Conservation (phyloP, 2,329 filamentous ascomycete genomes). For the Hypocrella siamensis region DNA sequence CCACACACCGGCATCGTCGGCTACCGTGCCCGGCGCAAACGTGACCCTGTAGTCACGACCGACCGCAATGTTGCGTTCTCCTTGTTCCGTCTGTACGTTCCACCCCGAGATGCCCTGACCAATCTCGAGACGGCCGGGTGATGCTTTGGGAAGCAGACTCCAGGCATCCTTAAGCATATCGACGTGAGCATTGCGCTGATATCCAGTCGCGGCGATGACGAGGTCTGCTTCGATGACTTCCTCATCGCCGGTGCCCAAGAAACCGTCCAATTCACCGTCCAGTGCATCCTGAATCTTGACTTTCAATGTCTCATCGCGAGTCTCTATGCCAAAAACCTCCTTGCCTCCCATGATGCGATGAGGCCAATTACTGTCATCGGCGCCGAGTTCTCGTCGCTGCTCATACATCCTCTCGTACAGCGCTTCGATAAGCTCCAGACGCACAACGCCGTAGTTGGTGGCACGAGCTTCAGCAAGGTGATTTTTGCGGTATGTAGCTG, state of each 20-base stretch:
- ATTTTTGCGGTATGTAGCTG: slow-evolving; percentile 43
- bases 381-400: slow-evolving; percentile 55
- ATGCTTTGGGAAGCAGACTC: slow-evolving; percentile 44
- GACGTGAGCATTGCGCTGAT: slow-evolving; percentile 63
- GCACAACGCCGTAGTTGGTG: slow-evolving; percentile 91
- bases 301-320: slow-evolving; percentile 33
- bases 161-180: slow-evolving; percentile 55
- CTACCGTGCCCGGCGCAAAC: slow-evolving; percentile 53
- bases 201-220: slow-evolving; percentile 78
- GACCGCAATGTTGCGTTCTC: slow-evolving; percentile 43
- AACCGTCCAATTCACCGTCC: slow-evolving; percentile 23
- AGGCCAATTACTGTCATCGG: slow-evolving; percentile 61
- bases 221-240: slow-evolving; percentile 63
- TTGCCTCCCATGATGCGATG: slow-evolving; percentile 63
- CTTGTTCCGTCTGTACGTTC: slow-evolving; percentile 22
- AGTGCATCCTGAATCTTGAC: slow-evolving; percentile 38
- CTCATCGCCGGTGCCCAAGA: slow-evolving; percentile 21
- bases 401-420: slow-evolving; percentile 81
- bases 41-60: slow-evolving; percentile 64
- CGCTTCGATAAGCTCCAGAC: slow-evolving; percentile 76
- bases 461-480: slow-evolving; percentile 55
- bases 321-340: slow-evolving; percentile 46
- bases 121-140: slow-evolving; percentile 13
- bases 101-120: slow-evolving; percentile 22
- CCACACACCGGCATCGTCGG: slow-evolving; percentile 67